phyloP scores from a whole-genome alignment of 495 filamentous ascomycete genomes.

The Penicillium cataractarum region DNA sequence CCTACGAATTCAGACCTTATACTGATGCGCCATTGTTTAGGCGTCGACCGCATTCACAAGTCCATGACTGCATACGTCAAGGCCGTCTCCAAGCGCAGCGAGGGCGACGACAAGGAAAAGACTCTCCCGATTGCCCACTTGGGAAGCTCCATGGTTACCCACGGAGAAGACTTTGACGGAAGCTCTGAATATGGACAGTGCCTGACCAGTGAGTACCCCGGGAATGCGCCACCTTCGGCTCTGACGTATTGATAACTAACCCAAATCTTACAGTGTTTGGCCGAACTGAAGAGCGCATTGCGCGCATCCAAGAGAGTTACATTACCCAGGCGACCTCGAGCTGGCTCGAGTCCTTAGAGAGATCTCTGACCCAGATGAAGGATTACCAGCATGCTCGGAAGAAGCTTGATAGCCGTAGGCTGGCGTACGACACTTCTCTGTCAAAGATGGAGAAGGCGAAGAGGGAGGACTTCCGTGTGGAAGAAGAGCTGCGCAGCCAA shows the following conservation, averaged over 20 bases:
- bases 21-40: conserved; percentile 44
- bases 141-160: conserved; percentile 83
- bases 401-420: conserved; percentile 88
- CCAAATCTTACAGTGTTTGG: conserved; percentile 62
- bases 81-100: conserved; percentile 82
- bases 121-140: conserved; percentile 78
- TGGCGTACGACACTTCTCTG: conserved; percentile 90
- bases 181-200: conserved; percentile 94
- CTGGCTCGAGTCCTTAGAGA: conserved; percentile 91
- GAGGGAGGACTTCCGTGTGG: conserved; percentile 87
- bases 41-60: conserved; percentile 88
- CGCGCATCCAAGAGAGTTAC: conserved; percentile 84
- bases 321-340: conserved; percentile 77
- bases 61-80: conserved; percentile 91
- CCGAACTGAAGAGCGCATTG: conserved; percentile 84
- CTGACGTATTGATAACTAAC: conserved; percentile 17
- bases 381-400: conserved; percentile 89
- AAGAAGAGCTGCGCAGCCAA: conserved; percentile 89
- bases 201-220: conserved; percentile 67
- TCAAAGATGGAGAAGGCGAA: conserved; percentile 94
- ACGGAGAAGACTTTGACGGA: conserved; percentile 91
- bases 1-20: not conserved
- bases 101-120: conserved; percentile 85
- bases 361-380: conserved; percentile 93
- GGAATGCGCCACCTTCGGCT: not conserved